These are phyloP conservation scores for Aspergillus sp. DNA, from an alignment of 2,329 filamentous ascomycete genomes.

Conservation along the genomic window DNA sequence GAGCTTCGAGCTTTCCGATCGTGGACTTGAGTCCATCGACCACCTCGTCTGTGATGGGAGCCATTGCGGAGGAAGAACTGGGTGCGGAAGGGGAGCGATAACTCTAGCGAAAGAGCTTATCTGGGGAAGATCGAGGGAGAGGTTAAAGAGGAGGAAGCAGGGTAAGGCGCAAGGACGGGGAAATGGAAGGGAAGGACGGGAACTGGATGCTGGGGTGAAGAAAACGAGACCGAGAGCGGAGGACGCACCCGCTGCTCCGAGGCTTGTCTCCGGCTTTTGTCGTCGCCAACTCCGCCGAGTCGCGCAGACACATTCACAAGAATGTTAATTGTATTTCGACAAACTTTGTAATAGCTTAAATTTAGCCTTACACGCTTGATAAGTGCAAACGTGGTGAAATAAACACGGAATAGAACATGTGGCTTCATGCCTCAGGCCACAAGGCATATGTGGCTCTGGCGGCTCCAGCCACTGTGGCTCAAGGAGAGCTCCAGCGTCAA, in stretches of 20 bases:
- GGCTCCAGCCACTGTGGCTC: conserved; percentile 17
- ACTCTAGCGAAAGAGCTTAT: conserved; percentile 13
- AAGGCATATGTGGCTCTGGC: background rate
- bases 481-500: conserved; percentile 9
- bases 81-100: conserved; percentile 17
- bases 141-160: conserved; percentile 17
- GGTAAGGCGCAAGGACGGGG: conserved; percentile 22
- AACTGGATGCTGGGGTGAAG: conserved; percentile 21
- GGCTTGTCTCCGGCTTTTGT: conserved; percentile 24
- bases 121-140: conserved; percentile 19
- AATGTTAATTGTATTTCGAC: background rate
- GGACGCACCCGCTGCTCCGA: conserved; percentile 28
- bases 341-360: background rate
- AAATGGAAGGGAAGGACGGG: conserved; percentile 27
- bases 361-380: background rate
- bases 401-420: background rate
- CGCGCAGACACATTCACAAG: background rate
- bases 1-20: conserved; percentile 78
- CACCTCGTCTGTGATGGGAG: conserved; percentile 76
- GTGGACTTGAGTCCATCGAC: conserved; percentile 82
- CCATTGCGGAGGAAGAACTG: conserved; percentile 61
- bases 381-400: background rate
- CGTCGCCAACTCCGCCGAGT: background rate
- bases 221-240: conserved; percentile 23
- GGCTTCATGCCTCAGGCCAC: conserved; percentile 16